Evolutionary conservation across 1,284 basidiomycete genomes (phyloP), one percentile per base, ranked within the genome.

Genomic region (Meripilus lineatus): DNA sequence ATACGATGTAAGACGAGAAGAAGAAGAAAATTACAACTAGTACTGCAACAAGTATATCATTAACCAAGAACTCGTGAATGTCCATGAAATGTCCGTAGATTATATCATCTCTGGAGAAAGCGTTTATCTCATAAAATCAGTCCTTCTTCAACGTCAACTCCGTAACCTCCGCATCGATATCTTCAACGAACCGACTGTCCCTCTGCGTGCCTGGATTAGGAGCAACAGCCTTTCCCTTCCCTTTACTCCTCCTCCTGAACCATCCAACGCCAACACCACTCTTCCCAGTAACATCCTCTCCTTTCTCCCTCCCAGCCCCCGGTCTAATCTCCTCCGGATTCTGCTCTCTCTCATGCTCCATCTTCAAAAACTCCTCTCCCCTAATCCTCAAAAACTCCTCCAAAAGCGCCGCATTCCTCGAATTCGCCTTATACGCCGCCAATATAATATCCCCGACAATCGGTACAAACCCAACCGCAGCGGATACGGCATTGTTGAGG

Each of bases 381-480:
- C 86, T 72, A 23, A 84, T 68, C 28, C 82, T 72, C 43, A 89
- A 59, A 59, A 74, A 85, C 63, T 88, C 84, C 54, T 87, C 84
- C 28, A 90, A 67, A 17, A 89, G 63, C 2, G 73, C 73, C 2
- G 89, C 92, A 58, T 96, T 96, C 50, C 93, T 74, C 34, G 81
- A 89, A 65, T 96, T 97, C n/a, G 91, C 81, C 62, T 92, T 93
- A 75, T 74, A 95, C 4, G 66, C 68, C 39, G 71, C 91, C 58
- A 92, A 63, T 3, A 83, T 60, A 39, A 96, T 61, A 61, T 94
- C 91, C 2, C 93, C 93, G 0, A 79, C 74, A 32, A 91, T 34
- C 0, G 93, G 93, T 3, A 96, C 66, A 41, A 93, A 66, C 23
- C 92, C 89, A 5, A 90, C 69, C 0, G 71, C 75, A 0, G 79